phyloP scores from a whole-genome alignment of 1,284 basidiomycete genomes.

The Pseudozyma pruni region DNA sequence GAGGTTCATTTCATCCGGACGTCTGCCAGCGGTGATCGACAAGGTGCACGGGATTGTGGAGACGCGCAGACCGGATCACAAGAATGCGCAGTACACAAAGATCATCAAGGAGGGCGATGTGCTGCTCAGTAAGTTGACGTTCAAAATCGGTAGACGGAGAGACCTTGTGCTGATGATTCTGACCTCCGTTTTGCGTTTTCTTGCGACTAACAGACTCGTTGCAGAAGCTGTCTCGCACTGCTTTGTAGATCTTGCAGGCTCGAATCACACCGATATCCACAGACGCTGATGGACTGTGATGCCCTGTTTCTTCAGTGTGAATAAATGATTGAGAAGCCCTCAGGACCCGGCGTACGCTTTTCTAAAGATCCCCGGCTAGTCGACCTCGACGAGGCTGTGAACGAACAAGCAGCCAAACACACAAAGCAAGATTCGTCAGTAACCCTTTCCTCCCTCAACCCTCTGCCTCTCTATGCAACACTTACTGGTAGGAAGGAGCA shows the following conservation, averaged over 20 bases:
- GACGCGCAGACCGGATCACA: conserved; percentile 84
- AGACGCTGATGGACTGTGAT: neutral
- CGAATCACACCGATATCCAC: too few species aligned
- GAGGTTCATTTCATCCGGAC: conserved; percentile 89
- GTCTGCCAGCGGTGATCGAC: conserved; percentile 90
- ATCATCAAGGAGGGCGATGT: conserved; percentile 88
- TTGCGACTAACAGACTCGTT: conserved; percentile 53
- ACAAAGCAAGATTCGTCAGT: neutral
- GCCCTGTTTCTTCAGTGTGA: too few species aligned
- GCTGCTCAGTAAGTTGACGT: conserved; percentile 76
- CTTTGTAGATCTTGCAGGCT: conserved; percentile 42
- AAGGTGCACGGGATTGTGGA: conserved; percentile 88
- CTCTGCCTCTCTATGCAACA: too few species aligned
- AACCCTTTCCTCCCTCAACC: too few species aligned
- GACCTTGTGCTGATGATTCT: too few species aligned
- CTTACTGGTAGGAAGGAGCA: conserved; percentile 76
- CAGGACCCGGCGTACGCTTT: too few species aligned
- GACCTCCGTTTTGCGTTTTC: neutral
- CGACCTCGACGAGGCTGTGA: conserved; percentile 50
- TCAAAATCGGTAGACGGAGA: too few species aligned
- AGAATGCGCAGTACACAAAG: conserved; percentile 89
- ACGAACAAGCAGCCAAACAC: neutral
- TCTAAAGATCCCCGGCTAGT: too few species aligned
- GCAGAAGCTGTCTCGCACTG: conserved; percentile 66
- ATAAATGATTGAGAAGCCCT: too few species aligned